Conservation (phyloP, 192 early-diverging fungal species). For the Chytriomyces confervae region DNA sequence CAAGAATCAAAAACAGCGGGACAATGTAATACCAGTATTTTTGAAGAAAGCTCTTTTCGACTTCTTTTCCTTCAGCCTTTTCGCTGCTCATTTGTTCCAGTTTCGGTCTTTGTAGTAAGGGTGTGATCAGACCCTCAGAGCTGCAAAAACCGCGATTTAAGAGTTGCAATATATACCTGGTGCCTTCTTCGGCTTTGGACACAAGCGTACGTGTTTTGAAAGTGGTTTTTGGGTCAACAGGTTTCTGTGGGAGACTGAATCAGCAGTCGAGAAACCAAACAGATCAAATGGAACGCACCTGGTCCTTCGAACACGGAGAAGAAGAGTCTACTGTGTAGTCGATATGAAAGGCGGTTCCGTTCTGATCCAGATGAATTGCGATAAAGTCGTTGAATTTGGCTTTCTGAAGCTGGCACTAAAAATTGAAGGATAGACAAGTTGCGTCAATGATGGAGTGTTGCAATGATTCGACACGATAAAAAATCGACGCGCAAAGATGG, state of each 20-base stretch:
- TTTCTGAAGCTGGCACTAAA: background rate
- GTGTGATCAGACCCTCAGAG: background rate
- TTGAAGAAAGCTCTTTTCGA: constrained; percentile 57
- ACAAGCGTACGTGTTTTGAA: constrained; percentile 13
- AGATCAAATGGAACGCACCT: too few relatives aligned
- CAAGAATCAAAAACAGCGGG: constrained; percentile 54
- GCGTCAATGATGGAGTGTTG: background rate
- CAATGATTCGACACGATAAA: background rate
- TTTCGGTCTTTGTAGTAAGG: constrained; percentile 11
- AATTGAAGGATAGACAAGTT: too few relatives aligned
- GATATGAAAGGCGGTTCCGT: constrained; percentile 12
- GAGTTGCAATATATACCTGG: constrained; percentile 4
- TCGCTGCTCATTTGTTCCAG: constrained; percentile 23
- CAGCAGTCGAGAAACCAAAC: too few relatives aligned
- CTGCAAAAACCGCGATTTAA: background rate
- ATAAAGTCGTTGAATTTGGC: background rate
- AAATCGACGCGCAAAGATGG: background rate
- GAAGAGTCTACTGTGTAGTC: constrained; percentile 16
- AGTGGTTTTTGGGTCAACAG: background rate
- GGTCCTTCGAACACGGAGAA: too few relatives aligned
- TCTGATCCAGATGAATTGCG: constrained; percentile 16
- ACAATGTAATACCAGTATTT: constrained; percentile 68
- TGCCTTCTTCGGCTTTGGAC: constrained; percentile 6
- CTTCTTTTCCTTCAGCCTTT: constrained; percentile 36
- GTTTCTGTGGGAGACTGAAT: constrained; percentile 5